Conservation (phyloP, 2,329 filamentous ascomycete species). For the Diaporthe australafricana region DNA sequence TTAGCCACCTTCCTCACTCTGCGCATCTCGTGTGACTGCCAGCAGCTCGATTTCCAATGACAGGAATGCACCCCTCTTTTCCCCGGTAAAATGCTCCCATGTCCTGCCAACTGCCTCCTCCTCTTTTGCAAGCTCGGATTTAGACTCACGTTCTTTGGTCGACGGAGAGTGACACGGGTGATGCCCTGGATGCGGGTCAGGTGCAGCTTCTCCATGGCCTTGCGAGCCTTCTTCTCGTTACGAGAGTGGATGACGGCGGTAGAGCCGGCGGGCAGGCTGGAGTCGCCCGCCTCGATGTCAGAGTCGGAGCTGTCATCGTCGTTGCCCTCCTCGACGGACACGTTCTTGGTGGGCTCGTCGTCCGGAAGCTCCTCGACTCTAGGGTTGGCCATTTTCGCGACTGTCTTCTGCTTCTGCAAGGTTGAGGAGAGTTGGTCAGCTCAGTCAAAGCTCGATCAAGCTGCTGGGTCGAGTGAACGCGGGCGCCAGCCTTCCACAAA, state of each 20-base stretch:
- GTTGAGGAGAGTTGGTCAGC: slow-evolving; percentile 44
- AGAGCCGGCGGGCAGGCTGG: slow-evolving; percentile 80
- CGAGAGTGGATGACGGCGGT: slow-evolving; percentile 94
- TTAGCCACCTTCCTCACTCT: slow-evolving; percentile 7
- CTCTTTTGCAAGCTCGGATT: background rate
- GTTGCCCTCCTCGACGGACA: slow-evolving; percentile 79
- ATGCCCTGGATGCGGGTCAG: slow-evolving; percentile 97
- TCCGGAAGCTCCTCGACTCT: slow-evolving; percentile 98
- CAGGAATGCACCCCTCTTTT: background rate
- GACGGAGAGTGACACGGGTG: slow-evolving; percentile 95
- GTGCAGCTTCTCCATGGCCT: slow-evolving; percentile 98
- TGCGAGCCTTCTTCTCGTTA: slow-evolving; percentile 99
- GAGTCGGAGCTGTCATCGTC: slow-evolving; percentile 79
- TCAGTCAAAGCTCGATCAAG: slow-evolving; percentile 31
- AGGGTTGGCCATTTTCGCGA: slow-evolving; percentile 88
- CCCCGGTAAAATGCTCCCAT: slow-evolving; percentile 17
- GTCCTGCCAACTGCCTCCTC: background rate
- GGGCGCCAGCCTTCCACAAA: slow-evolving; percentile 35
- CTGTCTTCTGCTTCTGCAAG: slow-evolving; percentile 23
- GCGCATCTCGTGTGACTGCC: background rate
- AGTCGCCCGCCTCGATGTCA: slow-evolving; percentile 78
- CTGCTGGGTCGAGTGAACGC: slow-evolving; percentile 20
- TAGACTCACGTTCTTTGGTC: slow-evolving; percentile 95
- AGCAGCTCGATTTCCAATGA: background rate
- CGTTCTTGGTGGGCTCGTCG: slow-evolving; percentile 90